Conservation (phyloP, 2,329 filamentous ascomycete genomes). For the Geosmithia flava region DNA sequence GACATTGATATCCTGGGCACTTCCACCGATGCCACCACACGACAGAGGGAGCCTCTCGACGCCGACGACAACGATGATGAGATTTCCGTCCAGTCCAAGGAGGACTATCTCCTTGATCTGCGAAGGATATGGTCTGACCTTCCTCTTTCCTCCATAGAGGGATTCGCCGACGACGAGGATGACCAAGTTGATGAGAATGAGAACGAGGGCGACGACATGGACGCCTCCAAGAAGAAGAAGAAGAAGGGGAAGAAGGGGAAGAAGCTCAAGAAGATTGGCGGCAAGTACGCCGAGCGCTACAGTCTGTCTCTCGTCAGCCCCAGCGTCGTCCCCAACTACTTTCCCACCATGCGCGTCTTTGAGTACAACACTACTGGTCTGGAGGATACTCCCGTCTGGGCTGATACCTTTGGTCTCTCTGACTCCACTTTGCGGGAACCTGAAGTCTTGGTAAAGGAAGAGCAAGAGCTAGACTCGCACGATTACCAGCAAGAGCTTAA, state of each 20-base stretch:
- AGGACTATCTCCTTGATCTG: slow-evolving; percentile 65
- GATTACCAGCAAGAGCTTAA: neutral
- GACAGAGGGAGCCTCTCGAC: slow-evolving; percentile 10
- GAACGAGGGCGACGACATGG: slow-evolving; percentile 4
- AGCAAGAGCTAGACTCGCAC: slow-evolving; percentile 1
- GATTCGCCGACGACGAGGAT: slow-evolving; percentile 9
- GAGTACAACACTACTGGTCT: slow-evolving; percentile 86
- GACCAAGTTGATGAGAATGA: neutral
- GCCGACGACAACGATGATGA: slow-evolving; percentile 36
- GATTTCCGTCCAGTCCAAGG: slow-evolving; percentile 49
- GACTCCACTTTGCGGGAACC: neutral
- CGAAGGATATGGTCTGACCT: slow-evolving; percentile 67
- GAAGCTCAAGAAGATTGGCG: slow-evolving; percentile 51
- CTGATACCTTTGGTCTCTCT: slow-evolving; percentile 12
- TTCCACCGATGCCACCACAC: slow-evolving; percentile 23
- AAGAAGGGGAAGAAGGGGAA: slow-evolving; percentile 39
- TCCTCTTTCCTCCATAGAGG: slow-evolving; percentile 35
- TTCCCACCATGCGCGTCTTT: slow-evolving; percentile 77
- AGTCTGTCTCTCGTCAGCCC: slow-evolving; percentile 70
- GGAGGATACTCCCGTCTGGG: slow-evolving; percentile 40
- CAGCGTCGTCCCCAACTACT: slow-evolving; percentile 87
- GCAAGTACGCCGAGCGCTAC: slow-evolving; percentile 74
- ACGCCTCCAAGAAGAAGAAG: slow-evolving; percentile 10
- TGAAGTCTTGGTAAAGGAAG: neutral
- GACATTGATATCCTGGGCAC: slow-evolving; percentile 48